Conservation (phyloP, 768 basidiomycete species). For the Boletus pseudopeckii region DNA sequence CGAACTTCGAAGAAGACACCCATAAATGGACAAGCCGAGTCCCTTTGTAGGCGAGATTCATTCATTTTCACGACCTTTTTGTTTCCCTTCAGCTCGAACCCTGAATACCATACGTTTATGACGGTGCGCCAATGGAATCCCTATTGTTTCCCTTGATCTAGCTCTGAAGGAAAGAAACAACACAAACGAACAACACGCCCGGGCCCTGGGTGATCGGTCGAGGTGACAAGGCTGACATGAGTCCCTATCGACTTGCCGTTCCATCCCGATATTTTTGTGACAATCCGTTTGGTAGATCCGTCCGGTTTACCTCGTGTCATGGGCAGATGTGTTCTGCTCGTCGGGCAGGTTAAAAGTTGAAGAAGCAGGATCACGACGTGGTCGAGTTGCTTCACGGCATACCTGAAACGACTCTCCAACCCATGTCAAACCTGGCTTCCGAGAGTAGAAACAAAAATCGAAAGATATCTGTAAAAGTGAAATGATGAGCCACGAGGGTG, state of each 20-base stretch:
- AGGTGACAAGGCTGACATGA: background rate
- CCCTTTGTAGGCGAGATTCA: background rate
- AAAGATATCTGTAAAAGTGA: background rate
- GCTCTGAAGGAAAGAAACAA: background rate
- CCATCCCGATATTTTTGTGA: background rate
- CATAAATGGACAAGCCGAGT: background rate
- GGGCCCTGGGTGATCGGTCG: background rate
- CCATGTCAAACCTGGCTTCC: background rate
- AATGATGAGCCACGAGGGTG: slow-evolving; percentile 7
- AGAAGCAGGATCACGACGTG: background rate
- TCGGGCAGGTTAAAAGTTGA: too few relatives aligned
- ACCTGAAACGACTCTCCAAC: background rate
- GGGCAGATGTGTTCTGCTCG: too few relatives aligned
- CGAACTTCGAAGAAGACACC: too few relatives aligned
- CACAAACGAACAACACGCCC: background rate
- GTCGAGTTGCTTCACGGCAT: background rate
- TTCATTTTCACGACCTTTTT: too few relatives aligned
- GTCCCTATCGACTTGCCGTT: background rate
- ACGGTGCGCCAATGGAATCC: background rate
- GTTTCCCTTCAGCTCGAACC: background rate
- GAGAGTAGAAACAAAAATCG: background rate
- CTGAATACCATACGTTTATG: background rate
- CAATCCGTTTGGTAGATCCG: slow-evolving; percentile 11
- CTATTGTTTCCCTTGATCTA: background rate
- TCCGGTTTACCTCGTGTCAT: slow-evolving; percentile 11